Base-by-base conservation (phyloP, 345 rosid species). In the Abelmoschus esculentus region DNA sequence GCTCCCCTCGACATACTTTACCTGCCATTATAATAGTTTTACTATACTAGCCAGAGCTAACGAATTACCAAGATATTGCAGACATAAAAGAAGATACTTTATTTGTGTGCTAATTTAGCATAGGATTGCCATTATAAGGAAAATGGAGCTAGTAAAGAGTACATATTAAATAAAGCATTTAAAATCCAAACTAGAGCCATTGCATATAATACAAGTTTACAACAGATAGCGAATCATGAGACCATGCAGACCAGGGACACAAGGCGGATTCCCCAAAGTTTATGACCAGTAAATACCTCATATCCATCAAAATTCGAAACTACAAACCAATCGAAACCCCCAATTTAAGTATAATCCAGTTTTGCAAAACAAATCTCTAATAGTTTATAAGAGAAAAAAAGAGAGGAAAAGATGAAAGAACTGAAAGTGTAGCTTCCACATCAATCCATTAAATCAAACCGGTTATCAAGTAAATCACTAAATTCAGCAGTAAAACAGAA, bases 11-110 rank as follows among this genome's bases (percentile, higher is more conserved):
- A 79, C 59, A 69, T 57, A 32, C 62, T 44, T 77, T 83, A 60
- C 90, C 95, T 91, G 83, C 50, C 65, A 36, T 71, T 29, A 53
- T 53, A 53, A 64, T 36, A 71, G 54, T 74, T 53, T 72, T 15
- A 66, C 22, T 19, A 17, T 55, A 55, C 31, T 11, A 14, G 46
- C 26, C 42, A 62, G 67, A 64, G 64, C 42, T n/a, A 67, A 26
- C 42, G 22, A 59, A 62, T 60, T n/a, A 46, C 56, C 40, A 34
- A 49, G 31, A 67, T 40, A 58, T 26, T 44, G 13, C 6, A 1
- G 12, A 26, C 14, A 5, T 42, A 26, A 44, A 7, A n/a, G 42
- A 44, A n/a, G 42, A 44, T 46, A 46, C 54, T 64, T 64, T 9
- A 64, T 22, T 49, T 13, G 19, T 47, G 40, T 22, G 26, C 69